These are phyloP conservation scores for Candida morakotiae DNA, from an alignment of 805 yeast genomes.

Conservation along the genomic window DNA sequence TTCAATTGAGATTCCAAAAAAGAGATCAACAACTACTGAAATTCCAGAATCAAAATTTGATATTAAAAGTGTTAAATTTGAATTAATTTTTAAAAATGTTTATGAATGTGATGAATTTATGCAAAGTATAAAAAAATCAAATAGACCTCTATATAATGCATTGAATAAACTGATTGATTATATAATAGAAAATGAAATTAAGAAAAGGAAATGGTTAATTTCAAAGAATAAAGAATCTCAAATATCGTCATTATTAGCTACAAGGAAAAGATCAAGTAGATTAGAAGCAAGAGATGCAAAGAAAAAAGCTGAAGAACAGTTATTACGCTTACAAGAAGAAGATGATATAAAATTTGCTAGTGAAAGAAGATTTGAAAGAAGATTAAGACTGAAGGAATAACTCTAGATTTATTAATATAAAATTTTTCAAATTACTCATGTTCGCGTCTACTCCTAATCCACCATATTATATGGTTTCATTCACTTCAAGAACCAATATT, in stretches of 20 bases:
- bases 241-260: conserved; percentile 57
- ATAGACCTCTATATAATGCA: conserved; percentile 13
- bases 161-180: conserved; percentile 15
- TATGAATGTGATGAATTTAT: conserved; percentile 24
- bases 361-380: conserved; percentile 37
- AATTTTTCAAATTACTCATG: too few relatives aligned
- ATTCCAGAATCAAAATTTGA: conserved; percentile 33
- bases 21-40: conserved; percentile 28
- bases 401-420: too few relatives aligned
- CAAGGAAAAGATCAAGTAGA: conserved; percentile 72
- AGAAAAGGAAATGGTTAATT: conserved; percentile 49
- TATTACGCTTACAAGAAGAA: conserved; percentile 42
- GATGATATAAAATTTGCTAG: conserved; percentile 42
- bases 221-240: conserved; percentile 61
- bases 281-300: conserved; percentile 58
- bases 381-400: conserved; percentile 17
- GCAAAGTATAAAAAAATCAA: conserved; percentile 19
- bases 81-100: conserved; percentile 26
- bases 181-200: conserved; percentile 40
- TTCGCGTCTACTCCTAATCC: conserved; percentile 9
- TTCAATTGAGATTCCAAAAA: conserved; percentile 29
- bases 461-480: conserved; percentile 16
- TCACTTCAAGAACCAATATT: conserved; percentile 7
- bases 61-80: conserved; percentile 22
- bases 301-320: conserved; percentile 50